phyloP scores from a whole-genome alignment of 352 stramenopile species.

The Pythium biforme region DNA sequence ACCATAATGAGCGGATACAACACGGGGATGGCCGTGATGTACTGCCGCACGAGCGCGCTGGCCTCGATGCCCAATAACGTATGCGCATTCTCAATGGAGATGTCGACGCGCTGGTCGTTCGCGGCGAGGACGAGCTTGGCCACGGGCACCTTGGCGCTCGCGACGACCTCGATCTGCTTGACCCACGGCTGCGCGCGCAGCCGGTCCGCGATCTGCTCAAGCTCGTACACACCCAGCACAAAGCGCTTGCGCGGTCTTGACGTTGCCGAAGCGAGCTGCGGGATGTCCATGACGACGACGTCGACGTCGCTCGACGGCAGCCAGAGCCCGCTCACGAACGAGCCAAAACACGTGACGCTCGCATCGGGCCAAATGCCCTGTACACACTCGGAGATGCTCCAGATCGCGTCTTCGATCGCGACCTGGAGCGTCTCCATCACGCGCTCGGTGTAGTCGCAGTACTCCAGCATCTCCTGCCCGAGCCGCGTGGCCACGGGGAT shows the following conservation, averaged over 20 bases:
- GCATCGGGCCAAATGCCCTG: constrained; percentile 76
- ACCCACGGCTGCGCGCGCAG: constrained; percentile 70
- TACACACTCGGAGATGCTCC: constrained; percentile 60
- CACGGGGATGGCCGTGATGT: constrained; percentile 60
- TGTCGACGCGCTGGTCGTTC: constrained; percentile 75
- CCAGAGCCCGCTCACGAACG: constrained; percentile 85
- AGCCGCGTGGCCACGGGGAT: constrained; percentile 44
- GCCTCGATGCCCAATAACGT: constrained; percentile 77
- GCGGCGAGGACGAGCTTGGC: constrained; percentile 74
- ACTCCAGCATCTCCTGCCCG: constrained; percentile 60
- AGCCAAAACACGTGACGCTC: constrained; percentile 75
- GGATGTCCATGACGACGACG: constrained; percentile 78
- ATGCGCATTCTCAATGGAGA: constrained; percentile 88
- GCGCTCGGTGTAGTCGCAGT: constrained; percentile 60
- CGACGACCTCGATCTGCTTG: constrained; percentile 77
- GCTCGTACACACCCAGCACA: constrained; percentile 44
- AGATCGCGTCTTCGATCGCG: constrained; percentile 73
- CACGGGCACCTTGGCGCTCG: constrained; percentile 81
- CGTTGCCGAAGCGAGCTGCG: not conserved
- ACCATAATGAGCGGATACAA: constrained; percentile 84
- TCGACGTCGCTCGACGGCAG: constrained; percentile 88
- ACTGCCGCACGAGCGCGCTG: constrained; percentile 76
- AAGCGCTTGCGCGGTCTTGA: constrained; percentile 43
- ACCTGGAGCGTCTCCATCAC: constrained; percentile 51
- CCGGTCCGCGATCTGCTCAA: constrained; percentile 54